Conservation (phyloP, 2,329 filamentous ascomycete species). For the Biscogniauxia marginata region DNA sequence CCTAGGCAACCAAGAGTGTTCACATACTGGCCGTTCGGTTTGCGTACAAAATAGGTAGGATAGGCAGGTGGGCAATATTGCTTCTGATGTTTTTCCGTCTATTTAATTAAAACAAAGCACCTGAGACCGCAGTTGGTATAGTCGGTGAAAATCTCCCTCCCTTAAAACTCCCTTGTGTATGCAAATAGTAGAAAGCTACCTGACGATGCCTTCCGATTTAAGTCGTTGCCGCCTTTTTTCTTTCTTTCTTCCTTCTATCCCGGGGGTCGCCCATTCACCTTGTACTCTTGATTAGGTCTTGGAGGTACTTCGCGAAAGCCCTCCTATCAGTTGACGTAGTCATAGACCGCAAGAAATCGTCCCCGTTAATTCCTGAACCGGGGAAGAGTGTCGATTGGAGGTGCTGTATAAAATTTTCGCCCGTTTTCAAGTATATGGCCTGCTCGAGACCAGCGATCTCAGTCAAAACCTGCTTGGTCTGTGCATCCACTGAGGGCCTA, state of each 20-base stretch:
- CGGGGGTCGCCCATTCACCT: conserved; percentile 15
- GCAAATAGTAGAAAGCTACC: too few relatives aligned
- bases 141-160: too few relatives aligned
- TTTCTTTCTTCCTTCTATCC: neutral
- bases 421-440: conserved; percentile 86
- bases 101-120: too few relatives aligned
- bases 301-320: conserved; percentile 63
- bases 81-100: too few relatives aligned
- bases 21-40: too few relatives aligned
- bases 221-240: neutral
- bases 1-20: too few relatives aligned
- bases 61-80: too few relatives aligned
- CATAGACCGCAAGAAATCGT: conserved; percentile 58
- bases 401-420: conserved; percentile 72
- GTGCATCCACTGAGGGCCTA: conserved; percentile 76
- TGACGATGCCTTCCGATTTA: too few relatives aligned
- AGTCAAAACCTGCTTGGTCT: conserved; percentile 81
- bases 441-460: conserved; percentile 89
- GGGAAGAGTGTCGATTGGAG: conserved; percentile 64
- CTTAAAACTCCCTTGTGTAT: too few relatives aligned
- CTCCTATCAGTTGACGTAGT: conserved; percentile 60
- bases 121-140: too few relatives aligned
- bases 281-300: conserved; percentile 50
- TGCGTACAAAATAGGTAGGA: too few relatives aligned
- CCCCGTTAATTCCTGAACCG: conserved; percentile 61